A percentile compares a stretch with the other conserved stretches of the same genome.
phyloP scores from a whole-genome alignment of 345 rosid genomes.

The Bretschneidera sinensis region DNA sequence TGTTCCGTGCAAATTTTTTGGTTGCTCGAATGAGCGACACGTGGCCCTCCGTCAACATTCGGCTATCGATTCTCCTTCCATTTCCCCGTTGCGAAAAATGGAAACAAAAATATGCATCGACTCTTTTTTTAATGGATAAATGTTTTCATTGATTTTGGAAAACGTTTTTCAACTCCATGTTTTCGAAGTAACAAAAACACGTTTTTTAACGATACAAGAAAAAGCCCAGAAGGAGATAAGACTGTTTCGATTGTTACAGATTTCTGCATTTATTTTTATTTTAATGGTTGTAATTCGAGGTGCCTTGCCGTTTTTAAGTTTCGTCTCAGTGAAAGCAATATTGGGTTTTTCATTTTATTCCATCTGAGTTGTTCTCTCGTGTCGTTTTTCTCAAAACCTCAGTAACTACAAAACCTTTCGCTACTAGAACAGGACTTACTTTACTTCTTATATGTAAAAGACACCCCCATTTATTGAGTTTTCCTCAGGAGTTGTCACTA shows the following conservation, averaged over 20 bases:
- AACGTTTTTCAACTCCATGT: neutral
- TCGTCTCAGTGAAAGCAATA: neutral
- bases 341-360: conserved; percentile 2
- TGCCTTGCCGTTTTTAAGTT: conserved; percentile 14
- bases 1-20: neutral
- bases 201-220: too few relatives aligned
- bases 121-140: too few relatives aligned
- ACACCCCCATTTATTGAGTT: neutral
- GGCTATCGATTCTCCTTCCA: conserved; percentile 10
- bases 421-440: neutral
- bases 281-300: too few relatives aligned
- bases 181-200: neutral
- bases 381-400: conserved; percentile 26
- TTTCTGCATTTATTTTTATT: too few relatives aligned
- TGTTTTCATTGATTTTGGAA: neutral
- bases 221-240: too few relatives aligned
- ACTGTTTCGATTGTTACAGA: too few relatives aligned
- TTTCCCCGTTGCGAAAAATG: neutral
- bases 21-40: conserved; percentile 1
- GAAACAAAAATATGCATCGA: too few relatives aligned
- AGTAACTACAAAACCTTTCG: neutral
- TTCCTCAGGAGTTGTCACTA: too few relatives aligned
- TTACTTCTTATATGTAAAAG: neutral
- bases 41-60: conserved; percentile 3
- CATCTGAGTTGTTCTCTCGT: conserved; percentile 19